Percentiles rank a stretch among this genome's conserved stretches.
phyloP scores from a whole-genome alignment of 2,329 filamentous ascomycete genomes.

The Shiraia sp. region DNA sequence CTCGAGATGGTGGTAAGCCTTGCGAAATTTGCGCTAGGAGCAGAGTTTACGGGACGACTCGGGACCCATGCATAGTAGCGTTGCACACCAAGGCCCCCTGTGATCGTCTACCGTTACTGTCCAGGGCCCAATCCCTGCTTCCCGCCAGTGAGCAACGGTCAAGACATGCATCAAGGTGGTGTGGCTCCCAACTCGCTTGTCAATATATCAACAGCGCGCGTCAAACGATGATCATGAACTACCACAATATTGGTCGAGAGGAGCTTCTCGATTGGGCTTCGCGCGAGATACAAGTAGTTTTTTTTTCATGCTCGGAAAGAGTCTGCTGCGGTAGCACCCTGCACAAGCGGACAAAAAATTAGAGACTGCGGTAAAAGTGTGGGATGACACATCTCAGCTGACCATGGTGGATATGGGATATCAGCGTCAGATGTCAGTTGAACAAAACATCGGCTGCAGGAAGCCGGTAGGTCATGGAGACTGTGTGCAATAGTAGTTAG shows the following conservation, averaged over 20 bases:
- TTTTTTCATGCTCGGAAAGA: constrained; percentile 11
- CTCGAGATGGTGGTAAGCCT: no score
- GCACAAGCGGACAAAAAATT: constrained; percentile 7
- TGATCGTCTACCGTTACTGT: constrained; percentile 37
- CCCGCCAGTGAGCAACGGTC: constrained; percentile 27
- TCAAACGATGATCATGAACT: background rate
- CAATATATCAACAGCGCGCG: constrained; percentile 8
- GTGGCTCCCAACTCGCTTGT: constrained; percentile 1
- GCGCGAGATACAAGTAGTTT: no score
- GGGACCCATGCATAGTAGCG: constrained; percentile 35
- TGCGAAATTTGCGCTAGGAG: constrained; percentile 16
- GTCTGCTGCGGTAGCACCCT: constrained; percentile 19
- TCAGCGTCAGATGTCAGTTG: constrained; percentile 30
- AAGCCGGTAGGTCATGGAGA: constrained; percentile 14
- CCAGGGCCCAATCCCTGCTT: constrained; percentile 35
- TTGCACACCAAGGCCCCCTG: constrained; percentile 33
- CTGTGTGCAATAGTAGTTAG: constrained; percentile 13
- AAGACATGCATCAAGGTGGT: constrained; percentile 11
- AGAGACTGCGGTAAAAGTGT: background rate
- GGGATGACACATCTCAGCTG: constrained; percentile 27
- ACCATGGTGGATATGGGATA: constrained; percentile 34
- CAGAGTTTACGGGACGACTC: constrained; percentile 35
- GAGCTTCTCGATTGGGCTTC: background rate
- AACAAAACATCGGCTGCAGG: constrained; percentile 21
- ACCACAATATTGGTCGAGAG: background rate